Base-by-base conservation (phyloP, 1,139 yeast genomes). In the Wickerhamomyces sp. region DNA sequence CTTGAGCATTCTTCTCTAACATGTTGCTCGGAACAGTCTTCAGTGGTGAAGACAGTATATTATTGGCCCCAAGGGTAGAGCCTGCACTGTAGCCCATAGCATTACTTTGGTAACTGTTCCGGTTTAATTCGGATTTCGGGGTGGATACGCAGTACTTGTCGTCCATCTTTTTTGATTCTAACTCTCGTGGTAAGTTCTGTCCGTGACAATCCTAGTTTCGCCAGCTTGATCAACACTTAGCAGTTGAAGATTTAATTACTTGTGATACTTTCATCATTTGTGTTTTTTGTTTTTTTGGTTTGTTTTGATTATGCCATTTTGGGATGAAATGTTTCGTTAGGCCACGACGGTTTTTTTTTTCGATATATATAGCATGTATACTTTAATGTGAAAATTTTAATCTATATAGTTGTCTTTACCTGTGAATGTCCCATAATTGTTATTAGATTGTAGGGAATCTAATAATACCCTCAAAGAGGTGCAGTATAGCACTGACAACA, bases 31-130 rank as follows among this genome's bases (percentile, higher is more conserved):
- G 42, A 8, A 50, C 46, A 6, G 56, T 40, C 42, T 55, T 58
- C 40, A 55, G 48, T 1, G 61, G 61, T 9, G 61, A 58, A 6
- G 61, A 58, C 27, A 57, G 48, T 3, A 57, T 42, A 31, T 53
- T 48, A 15, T 27, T 23, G 23, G 23, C 23, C 23, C 23, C 23
- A 5, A 18, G 23, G 23, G 23, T 5, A n/a, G n/a, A n/a, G n/a
- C n/a, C n/a, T n/a, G n/a, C n/a, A n/a, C n/a, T n/a, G 23, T 18
- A 18, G 23, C 23, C 23, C 23, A 18, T 18, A 18, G 14, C 23
- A n/a, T 32, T 38, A 26, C 40, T 32, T 38, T 38, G 34, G 35
- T 31, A 14, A 42, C 38, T 18, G 23, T 5, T 18, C 23, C 23
- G 23, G 23, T 18, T 18, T 18, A 15, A 15, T 8, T 34, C 18